Evolutionary conservation across 345 rosid genomes (phyloP).

Genomic region (Sisymbrium altissimum): DNA sequence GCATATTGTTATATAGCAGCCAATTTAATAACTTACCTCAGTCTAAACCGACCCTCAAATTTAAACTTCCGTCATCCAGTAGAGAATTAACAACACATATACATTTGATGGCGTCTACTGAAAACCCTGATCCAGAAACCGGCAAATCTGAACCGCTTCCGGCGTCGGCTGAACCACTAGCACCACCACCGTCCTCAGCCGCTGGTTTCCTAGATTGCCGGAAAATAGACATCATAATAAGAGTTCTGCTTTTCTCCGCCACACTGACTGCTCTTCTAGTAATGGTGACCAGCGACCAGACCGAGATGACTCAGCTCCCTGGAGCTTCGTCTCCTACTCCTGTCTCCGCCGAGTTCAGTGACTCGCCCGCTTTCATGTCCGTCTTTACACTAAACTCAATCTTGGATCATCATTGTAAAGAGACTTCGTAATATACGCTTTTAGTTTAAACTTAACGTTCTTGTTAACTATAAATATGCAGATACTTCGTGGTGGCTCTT

Average conservation of each 20-base stretch:
- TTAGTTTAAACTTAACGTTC: neutral
- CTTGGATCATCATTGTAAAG: neutral
- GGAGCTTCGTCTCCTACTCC: neutral
- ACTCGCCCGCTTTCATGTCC: slow-evolving; percentile 81
- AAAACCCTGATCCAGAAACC: slow-evolving; percentile 36
- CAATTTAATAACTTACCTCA: neutral
- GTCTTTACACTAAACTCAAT: slow-evolving; percentile 6
- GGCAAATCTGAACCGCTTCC: slow-evolving; percentile 27
- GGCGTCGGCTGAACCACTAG: neutral
- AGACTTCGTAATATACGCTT: neutral
- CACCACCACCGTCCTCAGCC: neutral
- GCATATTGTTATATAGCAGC: neutral
- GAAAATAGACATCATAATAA: slow-evolving; percentile 39
- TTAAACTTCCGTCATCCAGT: neutral
- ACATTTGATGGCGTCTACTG: slow-evolving; percentile 49
- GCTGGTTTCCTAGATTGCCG: slow-evolving; percentile 27
- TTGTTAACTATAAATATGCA: slow-evolving; percentile 30
- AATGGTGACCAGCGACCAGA: slow-evolving; percentile 60
- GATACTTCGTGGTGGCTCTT: slow-evolving; percentile 63
- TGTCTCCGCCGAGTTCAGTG: slow-evolving; percentile 49
- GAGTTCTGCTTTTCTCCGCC: slow-evolving; percentile 58
- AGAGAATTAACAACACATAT: neutral
- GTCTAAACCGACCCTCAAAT: neutral
- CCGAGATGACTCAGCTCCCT: slow-evolving; percentile 31
- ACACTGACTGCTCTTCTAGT: slow-evolving; percentile 47